These are phyloP conservation scores for Vanrija humicola DNA, from an alignment of 1,284 basidiomycete species.

Conservation along the genomic window DNA sequence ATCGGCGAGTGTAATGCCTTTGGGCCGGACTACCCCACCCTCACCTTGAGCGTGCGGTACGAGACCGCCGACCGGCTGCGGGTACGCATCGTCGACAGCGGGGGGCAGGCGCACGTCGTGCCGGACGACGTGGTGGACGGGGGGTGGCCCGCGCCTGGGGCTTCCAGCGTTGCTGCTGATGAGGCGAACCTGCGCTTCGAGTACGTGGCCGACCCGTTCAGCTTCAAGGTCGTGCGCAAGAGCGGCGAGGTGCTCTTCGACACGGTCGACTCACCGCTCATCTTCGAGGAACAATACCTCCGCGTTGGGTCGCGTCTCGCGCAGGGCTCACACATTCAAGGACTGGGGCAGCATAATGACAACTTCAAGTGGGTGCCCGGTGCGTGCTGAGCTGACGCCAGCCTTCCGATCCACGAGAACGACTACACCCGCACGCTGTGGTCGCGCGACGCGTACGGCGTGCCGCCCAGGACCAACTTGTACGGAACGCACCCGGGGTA, in stretches of 20 bases:
- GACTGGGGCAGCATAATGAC: slow-evolving; percentile 59
- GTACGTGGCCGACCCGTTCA: slow-evolving; percentile 62
- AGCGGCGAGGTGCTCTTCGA: slow-evolving; percentile 62
- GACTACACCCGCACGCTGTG: slow-evolving; percentile 27
- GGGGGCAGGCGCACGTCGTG: slow-evolving; percentile 60
- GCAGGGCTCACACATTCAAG: slow-evolving; percentile 64
- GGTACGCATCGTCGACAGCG: slow-evolving; percentile 64
- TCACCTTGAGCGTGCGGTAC: slow-evolving; percentile 54
- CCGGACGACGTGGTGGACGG: slow-evolving; percentile 63
- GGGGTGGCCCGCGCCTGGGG: slow-evolving; percentile 53
- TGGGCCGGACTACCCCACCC: slow-evolving; percentile 60
- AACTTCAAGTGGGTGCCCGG: slow-evolving; percentile 7
- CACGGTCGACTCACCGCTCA: slow-evolving; percentile 58
- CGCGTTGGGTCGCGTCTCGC: slow-evolving; percentile 52
- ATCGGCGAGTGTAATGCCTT: slow-evolving; percentile 63
- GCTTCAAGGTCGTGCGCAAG: slow-evolving; percentile 68
- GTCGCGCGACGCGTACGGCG: slow-evolving; percentile 22
- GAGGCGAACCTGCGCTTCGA: slow-evolving; percentile 56
- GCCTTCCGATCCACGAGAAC: slow-evolving; percentile 57
- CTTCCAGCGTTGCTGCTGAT: slow-evolving; percentile 52
- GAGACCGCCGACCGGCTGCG: slow-evolving; percentile 53
- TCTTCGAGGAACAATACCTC: slow-evolving; percentile 78
- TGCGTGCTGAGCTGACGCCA: slow-evolving; percentile 58
- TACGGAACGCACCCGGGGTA: slow-evolving; percentile 34
- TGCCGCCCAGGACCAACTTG: slow-evolving; percentile 24